Evolutionary conservation across 805 yeast genomes (phyloP).

Genomic region (Wickerhamiella azymoides): DNA sequence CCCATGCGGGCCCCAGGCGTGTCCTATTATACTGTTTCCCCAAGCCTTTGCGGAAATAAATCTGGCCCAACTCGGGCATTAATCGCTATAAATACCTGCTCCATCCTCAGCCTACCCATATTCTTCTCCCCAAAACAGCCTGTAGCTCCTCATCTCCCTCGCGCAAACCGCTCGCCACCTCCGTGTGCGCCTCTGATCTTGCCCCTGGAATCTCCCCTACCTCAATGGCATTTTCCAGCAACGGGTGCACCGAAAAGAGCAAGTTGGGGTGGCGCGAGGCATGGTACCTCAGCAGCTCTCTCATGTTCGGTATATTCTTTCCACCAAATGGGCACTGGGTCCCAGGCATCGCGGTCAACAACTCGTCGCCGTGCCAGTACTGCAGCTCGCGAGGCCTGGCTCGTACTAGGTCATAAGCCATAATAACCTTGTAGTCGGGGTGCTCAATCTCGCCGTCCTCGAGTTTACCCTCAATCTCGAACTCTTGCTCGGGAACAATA

Average conservation of each 20-base stretch:
- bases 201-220: neutral
- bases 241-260: constrained; percentile 1
- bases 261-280: neutral
- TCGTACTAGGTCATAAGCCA: neutral
- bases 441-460: no score
- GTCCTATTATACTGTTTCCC: no score
- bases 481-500: no score
- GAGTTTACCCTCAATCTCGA: no score
- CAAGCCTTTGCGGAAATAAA: no score
- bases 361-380: neutral
- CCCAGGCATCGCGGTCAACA: neutral
- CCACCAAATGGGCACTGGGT: neutral
- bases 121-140: neutral
- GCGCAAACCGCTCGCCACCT: no score
- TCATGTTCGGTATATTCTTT: neutral
- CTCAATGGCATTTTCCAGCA: neutral
- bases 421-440: neutral
- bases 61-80: no score
- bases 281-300: neutral
- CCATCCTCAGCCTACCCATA: neutral
- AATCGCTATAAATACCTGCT: neutral
- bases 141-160: no score
- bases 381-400: neutral
- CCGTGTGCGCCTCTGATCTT: no score
- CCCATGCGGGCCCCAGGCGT: no score